phyloP scores from a whole-genome alignment of 495 filamentous ascomycete genomes.

The Talaromyces borbonicus region DNA sequence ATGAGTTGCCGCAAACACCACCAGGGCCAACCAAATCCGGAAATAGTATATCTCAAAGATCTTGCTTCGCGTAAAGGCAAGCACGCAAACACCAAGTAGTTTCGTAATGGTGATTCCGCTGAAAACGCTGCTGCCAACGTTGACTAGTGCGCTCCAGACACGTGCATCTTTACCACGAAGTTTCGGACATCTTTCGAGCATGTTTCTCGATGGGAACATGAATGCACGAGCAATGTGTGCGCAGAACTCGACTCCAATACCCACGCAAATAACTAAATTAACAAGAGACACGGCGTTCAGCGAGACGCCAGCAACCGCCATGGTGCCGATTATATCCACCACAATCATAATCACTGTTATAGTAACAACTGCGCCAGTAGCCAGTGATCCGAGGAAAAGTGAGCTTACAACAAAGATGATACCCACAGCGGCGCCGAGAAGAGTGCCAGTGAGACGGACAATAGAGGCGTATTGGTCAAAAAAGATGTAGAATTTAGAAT shows the following conservation, averaged over 20 bases:
- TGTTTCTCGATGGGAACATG: slow-evolving; percentile 71
- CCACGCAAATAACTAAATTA: slow-evolving; percentile 92
- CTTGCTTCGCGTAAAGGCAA: slow-evolving; percentile 92
- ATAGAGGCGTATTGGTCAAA: slow-evolving; percentile 94
- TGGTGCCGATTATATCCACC: slow-evolving; percentile 87
- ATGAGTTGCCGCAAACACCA: slow-evolving; percentile 80
- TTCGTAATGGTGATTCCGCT: slow-evolving; percentile 96
- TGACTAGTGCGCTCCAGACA: slow-evolving; percentile 84
- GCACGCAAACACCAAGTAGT: slow-evolving; percentile 78
- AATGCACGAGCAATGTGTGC: slow-evolving; percentile 94
- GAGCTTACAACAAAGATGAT: slow-evolving; percentile 74
- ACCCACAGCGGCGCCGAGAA: slow-evolving; percentile 72
- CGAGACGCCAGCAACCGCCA: slow-evolving; percentile 83
- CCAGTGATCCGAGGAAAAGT: slow-evolving; percentile 70
- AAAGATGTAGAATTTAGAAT: slow-evolving; percentile 95
- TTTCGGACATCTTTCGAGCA: slow-evolving; percentile 62
- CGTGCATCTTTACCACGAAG: slow-evolving; percentile 72
- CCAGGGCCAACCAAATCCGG: slow-evolving; percentile 85
- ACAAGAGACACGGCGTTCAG: slow-evolving; percentile 95
- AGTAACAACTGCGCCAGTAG: slow-evolving; percentile 73
- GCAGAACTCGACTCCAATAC: slow-evolving; percentile 94
- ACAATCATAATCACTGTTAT: slow-evolving; percentile 85
- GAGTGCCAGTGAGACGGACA: slow-evolving; percentile 60
- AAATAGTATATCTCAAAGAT: slow-evolving; percentile 99
- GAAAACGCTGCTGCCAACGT: slow-evolving; percentile 89